These are phyloP conservation scores for Elsinoe necatrix DNA, from an alignment of 2,329 filamentous ascomycete genomes.

Conservation along the genomic window DNA sequence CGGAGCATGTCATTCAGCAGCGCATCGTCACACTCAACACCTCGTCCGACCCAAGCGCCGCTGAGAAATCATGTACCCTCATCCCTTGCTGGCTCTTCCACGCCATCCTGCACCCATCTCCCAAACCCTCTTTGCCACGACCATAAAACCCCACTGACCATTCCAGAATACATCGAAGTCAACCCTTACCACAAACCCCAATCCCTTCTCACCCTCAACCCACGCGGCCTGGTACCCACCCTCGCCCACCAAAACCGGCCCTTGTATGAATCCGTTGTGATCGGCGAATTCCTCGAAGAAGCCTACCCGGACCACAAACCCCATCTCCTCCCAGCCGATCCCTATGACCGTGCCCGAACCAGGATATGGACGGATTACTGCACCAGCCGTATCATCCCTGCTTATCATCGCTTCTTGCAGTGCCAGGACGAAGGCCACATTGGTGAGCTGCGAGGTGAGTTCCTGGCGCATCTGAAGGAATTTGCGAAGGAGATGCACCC, in stretches of 20 bases:
- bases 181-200: slow-evolving; percentile 68
- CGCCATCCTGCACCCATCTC: background rate
- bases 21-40: too few species aligned
- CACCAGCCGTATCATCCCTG: slow-evolving; percentile 56
- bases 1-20: background rate
- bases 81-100: too few species aligned
- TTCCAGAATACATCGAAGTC: slow-evolving; percentile 45
- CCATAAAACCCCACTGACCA: background rate
- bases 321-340: slow-evolving; percentile 49
- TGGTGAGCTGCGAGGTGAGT: slow-evolving; percentile 48
- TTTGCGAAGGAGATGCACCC: slow-evolving; percentile 55
- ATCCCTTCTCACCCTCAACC: slow-evolving; percentile 62
- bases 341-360: slow-evolving; percentile 57
- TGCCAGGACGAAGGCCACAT: slow-evolving; percentile 34
- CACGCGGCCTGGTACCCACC: slow-evolving; percentile 66
- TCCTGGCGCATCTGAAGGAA: slow-evolving; percentile 50
- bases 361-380: slow-evolving; percentile 70
- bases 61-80: too few species aligned
- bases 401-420: slow-evolving; percentile 56
- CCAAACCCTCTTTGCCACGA: background rate
- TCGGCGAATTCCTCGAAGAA: slow-evolving; percentile 71
- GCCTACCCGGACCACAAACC: slow-evolving; percentile 48
- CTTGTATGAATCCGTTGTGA: slow-evolving; percentile 63
- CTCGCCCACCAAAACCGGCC: slow-evolving; percentile 50
- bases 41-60: too few species aligned